Percentiles rank a stretch among this genome's conserved stretches.
phyloP scores from a whole-genome alignment of 441 rosid species.

The Geranium incanum region DNA sequence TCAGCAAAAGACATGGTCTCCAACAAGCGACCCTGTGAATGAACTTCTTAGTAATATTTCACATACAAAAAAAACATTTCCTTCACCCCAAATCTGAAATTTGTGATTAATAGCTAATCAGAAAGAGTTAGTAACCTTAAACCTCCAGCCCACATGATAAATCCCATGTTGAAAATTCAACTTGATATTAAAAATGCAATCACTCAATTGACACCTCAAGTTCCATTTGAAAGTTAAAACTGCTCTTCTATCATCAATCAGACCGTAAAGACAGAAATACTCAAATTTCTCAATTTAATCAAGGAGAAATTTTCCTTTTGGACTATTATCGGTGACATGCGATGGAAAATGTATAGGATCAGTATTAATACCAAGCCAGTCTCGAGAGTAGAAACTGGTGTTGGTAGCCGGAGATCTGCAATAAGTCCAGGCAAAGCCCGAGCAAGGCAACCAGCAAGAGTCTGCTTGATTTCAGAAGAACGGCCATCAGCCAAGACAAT shows the following conservation, averaged over 20 bases:
- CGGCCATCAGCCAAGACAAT: slow-evolving; percentile 49
- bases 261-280: not conserved
- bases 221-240: not conserved
- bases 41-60: not conserved
- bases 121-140: not conserved
- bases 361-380: slow-evolving; percentile 56
- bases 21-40: slow-evolving; percentile 55
- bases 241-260: not conserved
- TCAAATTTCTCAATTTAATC: not conserved
- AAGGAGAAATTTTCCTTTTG: not conserved
- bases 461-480: slow-evolving; percentile 80
- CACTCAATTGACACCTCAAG: not conserved
- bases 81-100: not conserved
- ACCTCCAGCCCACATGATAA: not conserved
- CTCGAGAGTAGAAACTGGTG: slow-evolving; percentile 68
- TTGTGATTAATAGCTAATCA: not conserved
- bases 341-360: slow-evolving; percentile 4
- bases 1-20: slow-evolving; percentile 79
- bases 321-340: not conserved
- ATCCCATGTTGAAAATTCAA: not conserved
- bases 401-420: slow-evolving; percentile 51
- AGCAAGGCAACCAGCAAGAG: slow-evolving; percentile 67
- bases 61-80: slow-evolving; percentile 7
- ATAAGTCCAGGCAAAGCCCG: slow-evolving; percentile 71
- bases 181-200: not conserved